These are phyloP conservation scores for Malus hybrid DNA, from an alignment of 331 rosid genomes.

Conservation along the genomic window DNA sequence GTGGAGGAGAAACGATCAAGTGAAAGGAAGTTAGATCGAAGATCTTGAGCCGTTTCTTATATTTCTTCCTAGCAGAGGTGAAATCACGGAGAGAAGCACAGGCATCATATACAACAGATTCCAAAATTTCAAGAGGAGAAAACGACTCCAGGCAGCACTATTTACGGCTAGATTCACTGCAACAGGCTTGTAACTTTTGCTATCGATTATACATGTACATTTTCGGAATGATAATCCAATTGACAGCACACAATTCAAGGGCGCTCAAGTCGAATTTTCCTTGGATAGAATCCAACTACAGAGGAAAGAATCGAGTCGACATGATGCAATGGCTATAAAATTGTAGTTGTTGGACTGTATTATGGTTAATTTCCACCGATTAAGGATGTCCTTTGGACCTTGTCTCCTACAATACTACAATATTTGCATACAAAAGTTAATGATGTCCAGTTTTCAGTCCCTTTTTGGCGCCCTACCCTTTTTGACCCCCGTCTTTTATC, in stretches of 20 bases:
- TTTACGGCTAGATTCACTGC: not conserved
- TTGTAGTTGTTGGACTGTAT: not conserved
- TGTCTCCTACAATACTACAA: not conserved
- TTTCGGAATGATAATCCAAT: not conserved
- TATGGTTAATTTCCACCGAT: slow-evolving; percentile 6
- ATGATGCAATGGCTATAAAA: not conserved
- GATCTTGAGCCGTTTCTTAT: slow-evolving; percentile 38
- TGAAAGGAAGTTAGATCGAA: slow-evolving; percentile 62
- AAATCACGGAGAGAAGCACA: not conserved
- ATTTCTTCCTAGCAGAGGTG: not conserved
- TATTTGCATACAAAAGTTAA: not conserved
- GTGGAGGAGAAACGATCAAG: slow-evolving; percentile 84
- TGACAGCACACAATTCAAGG: not conserved
- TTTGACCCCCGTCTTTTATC: too few relatives aligned
- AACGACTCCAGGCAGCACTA: not conserved
- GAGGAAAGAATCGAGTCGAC: too few relatives aligned
- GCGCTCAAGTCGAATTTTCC: not conserved
- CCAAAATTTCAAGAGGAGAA: not conserved
- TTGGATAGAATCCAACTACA: too few relatives aligned
- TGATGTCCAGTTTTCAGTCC: slow-evolving; percentile 28
- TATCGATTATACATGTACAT: slow-evolving; percentile 1
- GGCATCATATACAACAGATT: not conserved
- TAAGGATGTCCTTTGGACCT: not conserved
- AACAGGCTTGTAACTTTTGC: not conserved
- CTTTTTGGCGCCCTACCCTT: too few relatives aligned